These are phyloP conservation scores for Phylloporus arenicola DNA, from an alignment of 768 basidiomycete species.

Conservation along the genomic window DNA sequence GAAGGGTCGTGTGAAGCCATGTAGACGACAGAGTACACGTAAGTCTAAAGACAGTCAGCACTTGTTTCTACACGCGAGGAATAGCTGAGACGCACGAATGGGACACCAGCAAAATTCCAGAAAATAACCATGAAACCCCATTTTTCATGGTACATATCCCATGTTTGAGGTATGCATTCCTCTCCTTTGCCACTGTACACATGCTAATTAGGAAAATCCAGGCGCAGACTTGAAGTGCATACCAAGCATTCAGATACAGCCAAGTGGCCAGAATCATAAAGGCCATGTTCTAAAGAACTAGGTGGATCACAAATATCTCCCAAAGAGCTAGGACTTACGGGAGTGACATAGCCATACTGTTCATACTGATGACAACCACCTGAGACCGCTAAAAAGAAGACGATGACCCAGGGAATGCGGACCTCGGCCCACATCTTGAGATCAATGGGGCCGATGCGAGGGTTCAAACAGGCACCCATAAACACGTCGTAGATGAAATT, in stretches of 20 bases:
- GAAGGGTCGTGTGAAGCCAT: conserved; percentile 93
- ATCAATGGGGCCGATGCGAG: conserved; percentile 85
- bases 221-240: conserved; percentile 11
- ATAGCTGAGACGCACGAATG: conserved; percentile 59
- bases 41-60: conserved; percentile 52
- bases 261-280: conserved; percentile 96
- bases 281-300: conserved; percentile 71
- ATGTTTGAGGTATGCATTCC: conserved; percentile 93
- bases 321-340: conserved; percentile 44
- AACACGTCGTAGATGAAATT: conserved; percentile 93
- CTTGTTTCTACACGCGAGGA: background rate
- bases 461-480: conserved; percentile 95
- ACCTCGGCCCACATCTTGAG: conserved; percentile 99
- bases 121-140: conserved; percentile 99
- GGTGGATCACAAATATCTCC: background rate
- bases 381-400: conserved; percentile 89
- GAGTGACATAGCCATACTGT: conserved; percentile 83
- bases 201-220: background rate
- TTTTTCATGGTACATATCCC: conserved; percentile 99
- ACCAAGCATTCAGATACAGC: conserved; percentile 96
- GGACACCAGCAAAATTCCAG: conserved; percentile 94
- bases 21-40: conserved; percentile 95
- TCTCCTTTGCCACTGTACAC: conserved; percentile 75
- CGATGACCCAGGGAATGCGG: conserved; percentile 93
- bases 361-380: conserved; percentile 97